phyloP scores from a whole-genome alignment of 1,284 basidiomycete genomes.

The Coniferiporia sulphurascens region DNA sequence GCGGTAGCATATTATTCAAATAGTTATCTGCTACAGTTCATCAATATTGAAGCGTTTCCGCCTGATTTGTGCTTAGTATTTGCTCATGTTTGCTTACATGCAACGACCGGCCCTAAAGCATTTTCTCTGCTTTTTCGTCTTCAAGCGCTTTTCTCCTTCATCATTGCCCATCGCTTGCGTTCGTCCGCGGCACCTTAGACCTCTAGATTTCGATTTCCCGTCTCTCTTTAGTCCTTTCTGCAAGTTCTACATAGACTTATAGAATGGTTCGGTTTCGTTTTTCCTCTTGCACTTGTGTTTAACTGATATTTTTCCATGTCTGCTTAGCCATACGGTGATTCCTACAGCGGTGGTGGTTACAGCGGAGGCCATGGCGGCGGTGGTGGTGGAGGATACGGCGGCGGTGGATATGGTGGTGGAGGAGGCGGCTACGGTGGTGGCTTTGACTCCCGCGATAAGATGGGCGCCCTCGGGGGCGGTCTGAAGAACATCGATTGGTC shows the following conservation, averaged over 20 bases:
- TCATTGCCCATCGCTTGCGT: constrained; percentile 5
- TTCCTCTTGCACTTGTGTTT: not conserved
- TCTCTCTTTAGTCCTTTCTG: constrained; percentile 15
- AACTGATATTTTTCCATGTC: not conserved
- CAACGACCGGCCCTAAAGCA: not conserved
- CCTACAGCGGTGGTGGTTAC: constrained; percentile 27
- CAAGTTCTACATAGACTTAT: constrained; percentile 32
- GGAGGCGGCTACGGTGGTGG: constrained; percentile 53
- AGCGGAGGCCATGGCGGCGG: constrained; percentile 23
- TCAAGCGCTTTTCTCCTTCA: not conserved
- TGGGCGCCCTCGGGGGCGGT: constrained; percentile 80
- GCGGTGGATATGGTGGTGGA: constrained; percentile 41
- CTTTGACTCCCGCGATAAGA: constrained; percentile 64
- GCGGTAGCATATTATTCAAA: not conserved
- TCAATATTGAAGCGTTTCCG: not conserved
- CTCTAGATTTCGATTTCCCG: constrained; percentile 10
- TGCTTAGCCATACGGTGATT: constrained; percentile 26
- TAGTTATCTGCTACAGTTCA: not conserved
- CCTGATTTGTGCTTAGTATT: not conserved
- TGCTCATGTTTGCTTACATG: not conserved
- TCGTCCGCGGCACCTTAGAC: constrained; percentile 7
- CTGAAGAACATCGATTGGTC: constrained; percentile 87
- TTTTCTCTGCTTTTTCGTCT: not conserved
- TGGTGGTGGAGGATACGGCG: constrained; percentile 30
- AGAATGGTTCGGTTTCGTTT: constrained; percentile 7